These are phyloP conservation scores for Curvularia eragrostidis DNA, from an alignment of 2,329 filamentous ascomycete genomes.

Conservation along the genomic window DNA sequence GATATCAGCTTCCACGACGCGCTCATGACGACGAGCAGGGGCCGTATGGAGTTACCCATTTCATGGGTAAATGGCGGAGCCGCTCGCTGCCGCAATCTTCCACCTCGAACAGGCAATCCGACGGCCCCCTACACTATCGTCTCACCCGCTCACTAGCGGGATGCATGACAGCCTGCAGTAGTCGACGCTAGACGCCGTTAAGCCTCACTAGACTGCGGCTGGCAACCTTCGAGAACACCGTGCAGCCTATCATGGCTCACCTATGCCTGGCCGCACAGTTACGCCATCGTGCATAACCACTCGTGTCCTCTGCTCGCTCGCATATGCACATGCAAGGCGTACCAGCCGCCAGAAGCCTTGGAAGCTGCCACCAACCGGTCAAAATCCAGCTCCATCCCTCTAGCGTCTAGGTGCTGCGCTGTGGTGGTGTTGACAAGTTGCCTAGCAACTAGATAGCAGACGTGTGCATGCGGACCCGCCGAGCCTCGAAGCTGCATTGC, in stretches of 20 bases:
- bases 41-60: neutral
- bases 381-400: conserved; percentile 2
- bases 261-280: conserved; percentile 3
- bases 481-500: neutral
- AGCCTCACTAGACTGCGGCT: conserved; percentile 14
- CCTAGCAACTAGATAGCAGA: neutral
- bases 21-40: neutral
- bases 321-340: conserved; percentile 11
- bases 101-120: conserved; percentile 10
- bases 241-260: conserved; percentile 5
- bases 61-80: conserved; percentile 15
- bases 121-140: conserved; percentile 4
- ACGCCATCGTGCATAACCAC: conserved; percentile 14
- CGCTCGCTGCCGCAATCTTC: conserved; percentile 14
- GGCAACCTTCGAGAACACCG: conserved; percentile 14
- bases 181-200: conserved; percentile 16
- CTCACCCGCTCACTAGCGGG: conserved; percentile 10
- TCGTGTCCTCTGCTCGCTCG: conserved; percentile 10
- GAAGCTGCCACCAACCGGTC: conserved; percentile 13
- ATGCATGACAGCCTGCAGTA: conserved; percentile 20
- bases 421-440: conserved; percentile 9
- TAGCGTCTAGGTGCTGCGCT: neutral
- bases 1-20: conserved; percentile 6
- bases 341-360: neutral
- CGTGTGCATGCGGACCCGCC: neutral